Base-by-base conservation (phyloP, 805 yeast species). In the Ogataea pini region DNA sequence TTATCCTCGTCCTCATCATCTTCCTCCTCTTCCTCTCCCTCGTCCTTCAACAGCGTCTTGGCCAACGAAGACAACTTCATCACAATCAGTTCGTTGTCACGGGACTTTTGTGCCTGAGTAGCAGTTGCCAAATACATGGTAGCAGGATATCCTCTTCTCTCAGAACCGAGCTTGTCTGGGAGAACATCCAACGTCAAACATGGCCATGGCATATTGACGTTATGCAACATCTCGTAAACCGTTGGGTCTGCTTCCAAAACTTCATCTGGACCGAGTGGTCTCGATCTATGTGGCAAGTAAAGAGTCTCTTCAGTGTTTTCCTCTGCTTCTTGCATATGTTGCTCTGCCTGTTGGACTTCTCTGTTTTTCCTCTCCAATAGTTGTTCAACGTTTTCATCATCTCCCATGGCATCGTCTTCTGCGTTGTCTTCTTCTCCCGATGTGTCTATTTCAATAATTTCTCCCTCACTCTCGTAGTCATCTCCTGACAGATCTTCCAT, bases 211-310 rank as follows among this genome's bases (percentile, higher is more conserved):
- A 92, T 72, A 67, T 88, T 88, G 50, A 92, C 89, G 60, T 87
- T 88, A 68, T 94, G 99, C 49, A 94, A 72, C 98, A 94, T 94
- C 62, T 92, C 96, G 66, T 94, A 94, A 2, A 92, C 97, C 7
- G 90, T 75, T 38, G 96, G 96, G 70, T 94, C 99, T 1, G 98
- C 96, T 71, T 92, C 97, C 63, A 94, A 76, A 10, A 86, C 95
- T 72, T 94, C 98, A 71, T 89, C 96, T 2, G 96, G 95, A 1
- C 97, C 97, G 57, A 94, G 76, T 5, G 97, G 97, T 60, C 80
- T 83, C 22, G 94, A 85, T 69, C 83, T 78, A 64, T 90, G 96
- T 17, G 99, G 98, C 55, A 94, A 74, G 69, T 88, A 94, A 37
- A 92, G 71, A 41, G 81, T 70, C 4, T 53, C 49, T 14, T 46